Conservation (phyloP, 1,284 basidiomycete species). For the Cutaneotrichosporon dermatis region DNA sequence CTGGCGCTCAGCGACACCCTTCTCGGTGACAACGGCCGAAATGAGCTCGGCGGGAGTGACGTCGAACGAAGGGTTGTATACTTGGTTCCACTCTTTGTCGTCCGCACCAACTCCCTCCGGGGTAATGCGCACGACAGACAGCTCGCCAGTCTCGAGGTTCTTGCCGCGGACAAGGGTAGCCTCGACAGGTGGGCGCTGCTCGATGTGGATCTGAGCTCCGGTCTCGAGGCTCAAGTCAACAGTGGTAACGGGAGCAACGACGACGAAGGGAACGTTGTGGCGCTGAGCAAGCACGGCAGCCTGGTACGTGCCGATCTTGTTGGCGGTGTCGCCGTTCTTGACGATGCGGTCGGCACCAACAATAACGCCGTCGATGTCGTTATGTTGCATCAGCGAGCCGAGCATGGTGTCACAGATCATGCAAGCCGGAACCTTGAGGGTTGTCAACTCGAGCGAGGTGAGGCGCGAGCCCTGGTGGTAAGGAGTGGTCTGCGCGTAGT, state of each 20-base stretch:
- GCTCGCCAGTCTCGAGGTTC: constrained; percentile 39
- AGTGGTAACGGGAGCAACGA: constrained; percentile 83
- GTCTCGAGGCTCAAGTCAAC: constrained; percentile 73
- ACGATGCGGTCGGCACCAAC: constrained; percentile 84
- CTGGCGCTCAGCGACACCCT: constrained; percentile 65
- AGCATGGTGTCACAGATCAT: constrained; percentile 95
- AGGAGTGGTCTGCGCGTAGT: constrained; percentile 82
- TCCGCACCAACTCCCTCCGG: constrained; percentile 47
- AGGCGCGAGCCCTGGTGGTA: constrained; percentile 78
- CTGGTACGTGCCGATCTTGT: constrained; percentile 92
- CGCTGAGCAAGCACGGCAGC: constrained; percentile 79
- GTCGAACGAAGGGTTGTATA: constrained; percentile 91
- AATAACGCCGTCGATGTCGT: constrained; percentile 76
- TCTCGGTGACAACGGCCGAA: constrained; percentile 74
- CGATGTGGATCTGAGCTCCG: constrained; percentile 82
- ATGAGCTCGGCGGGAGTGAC: constrained; percentile 77
- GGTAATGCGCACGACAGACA: constrained; percentile 47
- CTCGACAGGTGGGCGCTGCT: constrained; percentile 78
- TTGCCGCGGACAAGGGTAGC: constrained; percentile 77
- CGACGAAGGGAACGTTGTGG: constrained; percentile 80
- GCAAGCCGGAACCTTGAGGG: constrained; percentile 72
- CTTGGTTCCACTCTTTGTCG: constrained; percentile 47
- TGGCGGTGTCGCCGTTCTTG: constrained; percentile 85
- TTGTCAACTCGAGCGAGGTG: constrained; percentile 79
- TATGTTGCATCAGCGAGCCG: constrained; percentile 81